Base-by-base conservation (phyloP, 163 green algal genomes). In the Chloromonas sp. region DNA sequence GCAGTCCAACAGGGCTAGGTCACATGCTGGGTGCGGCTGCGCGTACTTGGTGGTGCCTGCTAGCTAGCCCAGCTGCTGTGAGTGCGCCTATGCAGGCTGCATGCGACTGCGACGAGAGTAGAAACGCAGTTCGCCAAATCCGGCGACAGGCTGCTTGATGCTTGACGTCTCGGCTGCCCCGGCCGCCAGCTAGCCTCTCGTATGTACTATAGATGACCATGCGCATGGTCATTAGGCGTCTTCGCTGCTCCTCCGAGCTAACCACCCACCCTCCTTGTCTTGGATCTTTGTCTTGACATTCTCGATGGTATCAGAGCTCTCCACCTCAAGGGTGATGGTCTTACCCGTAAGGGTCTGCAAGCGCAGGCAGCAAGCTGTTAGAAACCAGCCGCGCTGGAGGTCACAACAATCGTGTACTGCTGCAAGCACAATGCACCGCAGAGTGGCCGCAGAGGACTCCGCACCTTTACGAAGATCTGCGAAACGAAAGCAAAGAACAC, bases 111-210 rank as follows among this genome's bases (percentile, higher is more conserved):
- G 61, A 14, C 60, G 36, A 36, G 36, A 36, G 36, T 36, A 36
- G 36, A 78, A 66, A 8, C 81, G 3, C 11, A 3, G 60, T 60
- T 77, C 0, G 0, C 60, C 14, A 2, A 1, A 84, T 89, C 86
- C 70, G 89, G 94, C 95, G 91, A 98, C 96, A 94, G 98, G 98
- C 93, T 98, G 94, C 90, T 98, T 94, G 82, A 98, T 98, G 92
- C 98, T 98, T 74, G 88, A 81, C 94, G 98, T 98, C 58, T 36
- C 0, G 36, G 36, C 36, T 36, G 36, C 36, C 36, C 36, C 36
- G 36, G 36, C 36, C 36, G 36, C 36, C 36, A 36, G 36, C 36
- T 36, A 36, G 36, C 36, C 36, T 36, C 36, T 36, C 36, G 36
- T 36, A 36, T 36, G 36, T 36, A 36, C 36, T 36, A 36, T 36